phyloP scores from a whole-genome alignment of 306 rosid species.

The Spatholobus suberectus region DNA sequence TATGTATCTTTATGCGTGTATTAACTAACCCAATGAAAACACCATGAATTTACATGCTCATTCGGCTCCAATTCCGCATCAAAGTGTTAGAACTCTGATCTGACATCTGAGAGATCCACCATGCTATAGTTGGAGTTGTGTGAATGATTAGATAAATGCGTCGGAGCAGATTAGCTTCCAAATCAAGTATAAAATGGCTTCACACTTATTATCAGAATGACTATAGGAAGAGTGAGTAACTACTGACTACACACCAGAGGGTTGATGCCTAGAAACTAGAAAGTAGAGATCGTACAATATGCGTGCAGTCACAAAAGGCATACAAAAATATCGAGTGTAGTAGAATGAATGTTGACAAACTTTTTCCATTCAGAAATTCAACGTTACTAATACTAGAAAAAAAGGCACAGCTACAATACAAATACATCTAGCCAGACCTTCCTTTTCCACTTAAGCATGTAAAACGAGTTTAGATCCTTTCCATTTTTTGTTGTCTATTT shows the following conservation, averaged over 20 bases:
- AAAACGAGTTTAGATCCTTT: too few species aligned
- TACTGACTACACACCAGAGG: not conserved
- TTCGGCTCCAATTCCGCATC: too few species aligned
- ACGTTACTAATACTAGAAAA: not conserved
- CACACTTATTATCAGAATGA: constrained; percentile 38
- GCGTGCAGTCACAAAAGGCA: not conserved
- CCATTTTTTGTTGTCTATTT: too few species aligned
- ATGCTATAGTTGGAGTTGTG: too few species aligned
- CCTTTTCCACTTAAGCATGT: too few species aligned
- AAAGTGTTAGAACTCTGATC: too few species aligned
- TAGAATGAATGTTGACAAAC: not conserved
- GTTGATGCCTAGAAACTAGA: constrained; percentile 1
- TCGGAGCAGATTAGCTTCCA: constrained; percentile 43
- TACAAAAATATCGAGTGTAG: not conserved
- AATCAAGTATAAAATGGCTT: constrained; percentile 57
- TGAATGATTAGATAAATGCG: constrained; percentile 38
- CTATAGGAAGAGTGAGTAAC: not conserved
- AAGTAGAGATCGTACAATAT: constrained; percentile 6
- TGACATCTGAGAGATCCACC: too few species aligned
- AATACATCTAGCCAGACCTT: too few species aligned
- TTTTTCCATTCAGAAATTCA: not conserved
- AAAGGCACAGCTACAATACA: not conserved
- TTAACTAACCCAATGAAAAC: constrained; percentile 22
- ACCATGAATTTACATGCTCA: too few species aligned
- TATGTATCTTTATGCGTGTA: not conserved